Evolutionary conservation across 768 basidiomycete species (phyloP), one percentile per base, ranked within the genome.

Genomic region (Amyloporia xantha): DNA sequence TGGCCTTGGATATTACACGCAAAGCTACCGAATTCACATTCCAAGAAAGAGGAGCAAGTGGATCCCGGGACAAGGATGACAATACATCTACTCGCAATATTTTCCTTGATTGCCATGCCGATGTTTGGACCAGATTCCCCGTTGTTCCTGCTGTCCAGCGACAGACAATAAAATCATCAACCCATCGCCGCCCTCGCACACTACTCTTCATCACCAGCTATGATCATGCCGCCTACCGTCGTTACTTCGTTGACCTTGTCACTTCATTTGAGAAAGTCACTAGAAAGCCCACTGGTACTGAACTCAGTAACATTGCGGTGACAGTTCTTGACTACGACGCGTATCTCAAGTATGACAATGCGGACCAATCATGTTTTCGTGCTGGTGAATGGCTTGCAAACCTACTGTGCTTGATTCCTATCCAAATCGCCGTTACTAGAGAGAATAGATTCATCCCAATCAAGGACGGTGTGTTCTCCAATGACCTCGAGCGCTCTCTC

Each of bases 361-460:
- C 53, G 63, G 53, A 60, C 10, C 47, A 66, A 3, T 77, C 78
- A 2, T 53, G 54, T 4, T 75, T 74, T 51, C 66, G 66, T 13
- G 67, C 68, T 0, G 81, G 82, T 28, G 79, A 84, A 59, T 83
- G 82, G 82, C 59, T 83, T 0, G 78, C 77, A 0, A 76, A 81
- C 12, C 59, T 82, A 6, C 52, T 83, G 1, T 83, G 81, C 48
- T 64, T 83, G 25, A 81, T 83, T 38, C 81, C 81, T 0, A 81
- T 83, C 24, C 81, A 84, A 25, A 69, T 83, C 25, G 82, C 81
- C 0, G 57, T 84, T 20, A 75, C 78, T 2, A 68, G 69, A 12
- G 79, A 82, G 41, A 84, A 83, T 53, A 66, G 78, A 0, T 82
- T 83, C 50, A 53, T 83, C 5, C 81, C 82, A 0, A 62, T 83